Evolutionary conservation across 2,329 filamentous ascomycete species (phyloP).

Genomic region (Aureobasidium sp.): DNA sequence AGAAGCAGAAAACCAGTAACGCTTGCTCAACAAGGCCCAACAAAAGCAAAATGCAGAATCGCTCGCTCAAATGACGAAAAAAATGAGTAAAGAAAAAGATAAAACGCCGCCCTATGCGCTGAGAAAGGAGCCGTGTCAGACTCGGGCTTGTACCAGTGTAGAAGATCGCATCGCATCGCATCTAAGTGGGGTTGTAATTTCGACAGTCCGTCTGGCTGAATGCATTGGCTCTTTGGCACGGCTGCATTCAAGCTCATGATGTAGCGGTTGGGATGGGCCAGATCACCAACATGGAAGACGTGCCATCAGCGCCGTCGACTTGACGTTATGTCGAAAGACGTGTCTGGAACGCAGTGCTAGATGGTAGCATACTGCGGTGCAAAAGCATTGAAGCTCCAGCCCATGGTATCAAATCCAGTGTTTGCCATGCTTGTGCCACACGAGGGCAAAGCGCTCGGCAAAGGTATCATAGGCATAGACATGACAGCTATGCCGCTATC

Average conservation of each 20-base stretch:
- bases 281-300: constrained; percentile 29
- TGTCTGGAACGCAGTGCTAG: constrained; percentile 50
- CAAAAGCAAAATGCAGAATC: constrained; percentile 13
- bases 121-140: neutral
- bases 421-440: constrained; percentile 63
- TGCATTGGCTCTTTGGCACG: constrained; percentile 30
- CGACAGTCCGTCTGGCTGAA: constrained; percentile 26
- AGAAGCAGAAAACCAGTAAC: neutral
- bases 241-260: constrained; percentile 18
- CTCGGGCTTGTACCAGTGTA: constrained; percentile 1
- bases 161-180: constrained; percentile 14
- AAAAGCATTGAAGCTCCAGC: constrained; percentile 84
- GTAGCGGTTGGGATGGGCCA: constrained; percentile 34
- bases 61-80: constrained; percentile 8
- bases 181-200: neutral
- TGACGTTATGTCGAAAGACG: neutral
- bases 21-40: constrained; percentile 14
- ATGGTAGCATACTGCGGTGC: constrained; percentile 66
- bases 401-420: constrained; percentile 68
- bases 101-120: constrained; percentile 10
- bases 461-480: constrained; percentile 66
- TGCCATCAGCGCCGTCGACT: neutral
- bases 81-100: neutral
- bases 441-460: constrained; percentile 74
- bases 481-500: constrained; percentile 68